Evolutionary conservation across 2,329 filamentous ascomycete species (phyloP).

Genomic region (Purpureocillium takamizusanense): DNA sequence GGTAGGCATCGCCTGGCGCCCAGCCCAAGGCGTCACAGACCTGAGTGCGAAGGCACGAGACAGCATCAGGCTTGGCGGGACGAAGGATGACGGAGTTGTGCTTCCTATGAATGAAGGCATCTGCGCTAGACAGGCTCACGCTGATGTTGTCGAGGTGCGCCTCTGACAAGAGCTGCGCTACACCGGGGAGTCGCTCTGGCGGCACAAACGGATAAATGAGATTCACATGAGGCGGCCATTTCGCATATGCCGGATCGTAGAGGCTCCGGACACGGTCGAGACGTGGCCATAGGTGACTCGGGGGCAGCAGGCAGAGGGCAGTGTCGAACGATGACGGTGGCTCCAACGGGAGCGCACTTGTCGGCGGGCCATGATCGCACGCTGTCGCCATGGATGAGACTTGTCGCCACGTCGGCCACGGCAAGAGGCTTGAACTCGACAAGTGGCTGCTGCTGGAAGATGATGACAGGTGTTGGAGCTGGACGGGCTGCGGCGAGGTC

Average conservation of each 20-base stretch:
- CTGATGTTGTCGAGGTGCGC: constrained; percentile 7
- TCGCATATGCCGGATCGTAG: constrained; percentile 51
- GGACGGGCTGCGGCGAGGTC: no score
- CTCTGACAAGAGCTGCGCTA: constrained; percentile 20
- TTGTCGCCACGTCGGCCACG: no score
- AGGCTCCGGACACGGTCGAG: constrained; percentile 48
- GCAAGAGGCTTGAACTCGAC: no score
- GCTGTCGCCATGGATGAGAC: no score
- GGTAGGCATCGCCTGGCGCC: constrained; percentile 17
- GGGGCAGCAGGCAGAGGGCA: constrained; percentile 51
- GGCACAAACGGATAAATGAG: constrained; percentile 57
- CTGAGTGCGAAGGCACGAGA: constrained; percentile 23
- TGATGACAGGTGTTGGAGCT: no score
- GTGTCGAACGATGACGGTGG: constrained; percentile 34
- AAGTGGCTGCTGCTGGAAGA: no score
- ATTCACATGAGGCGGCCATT: constrained; percentile 61
- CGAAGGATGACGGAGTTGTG: constrained; percentile 40
- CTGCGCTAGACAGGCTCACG: constrained; percentile 30
- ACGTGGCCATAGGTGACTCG: constrained; percentile 33
- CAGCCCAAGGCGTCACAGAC: constrained; percentile 28
- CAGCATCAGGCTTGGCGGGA: constrained; percentile 7
- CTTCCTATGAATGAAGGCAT: constrained; percentile 38
- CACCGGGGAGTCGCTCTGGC: constrained; percentile 33
- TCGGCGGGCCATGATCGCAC: no score
- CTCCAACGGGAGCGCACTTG: no score